Evolutionary conservation across 2,329 filamentous ascomycete genomes (phyloP).

Genomic region (Venturia asperata): DNA sequence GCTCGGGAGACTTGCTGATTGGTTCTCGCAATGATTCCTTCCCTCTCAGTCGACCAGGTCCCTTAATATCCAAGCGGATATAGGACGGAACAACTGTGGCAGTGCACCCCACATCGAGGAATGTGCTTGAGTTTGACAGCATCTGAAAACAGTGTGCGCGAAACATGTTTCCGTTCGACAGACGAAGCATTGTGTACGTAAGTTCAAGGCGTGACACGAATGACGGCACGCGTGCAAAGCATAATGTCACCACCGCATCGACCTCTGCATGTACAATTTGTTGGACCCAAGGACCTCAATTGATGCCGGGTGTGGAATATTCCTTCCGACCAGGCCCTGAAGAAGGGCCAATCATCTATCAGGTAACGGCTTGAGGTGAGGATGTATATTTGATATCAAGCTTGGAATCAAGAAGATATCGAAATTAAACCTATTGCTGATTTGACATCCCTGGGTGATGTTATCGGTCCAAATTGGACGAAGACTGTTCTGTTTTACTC

Average conservation of each 20-base stretch:
- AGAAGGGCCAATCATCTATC: too few species aligned
- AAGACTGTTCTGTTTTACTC: too few species aligned
- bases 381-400: too few species aligned
- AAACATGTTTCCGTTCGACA: background rate
- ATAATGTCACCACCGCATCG: background rate
- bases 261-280: too few species aligned
- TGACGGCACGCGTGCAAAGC: background rate
- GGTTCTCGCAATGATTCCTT: background rate
- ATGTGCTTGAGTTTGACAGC: conserved; percentile 3
- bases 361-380: too few species aligned
- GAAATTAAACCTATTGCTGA: too few species aligned
- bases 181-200: background rate
- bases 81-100: background rate
- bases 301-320: background rate
- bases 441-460: too few species aligned
- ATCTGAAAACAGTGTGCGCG: background rate
- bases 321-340: too few species aligned
- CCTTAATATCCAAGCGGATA: conserved; percentile 10
- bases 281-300: background rate
- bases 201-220: background rate
- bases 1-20: background rate
- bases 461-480: too few species aligned
- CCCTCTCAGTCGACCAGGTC: background rate
- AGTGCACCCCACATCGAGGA: background rate
- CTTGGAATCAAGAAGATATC: too few species aligned